These are phyloP conservation scores for Microbotryomycetes sp. DNA, from an alignment of 1,284 basidiomycete genomes.

Conservation along the genomic window DNA sequence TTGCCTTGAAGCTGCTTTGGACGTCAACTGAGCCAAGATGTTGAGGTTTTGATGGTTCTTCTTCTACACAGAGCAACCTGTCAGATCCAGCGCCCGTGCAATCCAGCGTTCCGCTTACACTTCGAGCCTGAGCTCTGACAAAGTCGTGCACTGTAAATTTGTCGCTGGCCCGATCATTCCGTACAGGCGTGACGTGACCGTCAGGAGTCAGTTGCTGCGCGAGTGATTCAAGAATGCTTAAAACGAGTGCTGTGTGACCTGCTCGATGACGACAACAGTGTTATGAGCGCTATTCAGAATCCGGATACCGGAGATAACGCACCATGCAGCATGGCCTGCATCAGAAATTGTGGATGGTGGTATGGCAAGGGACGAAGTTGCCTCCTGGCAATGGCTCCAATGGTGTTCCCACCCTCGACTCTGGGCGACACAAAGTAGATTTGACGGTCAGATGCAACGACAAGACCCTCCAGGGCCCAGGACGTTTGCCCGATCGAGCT, in stretches of 20 bases:
- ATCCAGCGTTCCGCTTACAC: not conserved
- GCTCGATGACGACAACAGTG: slow-evolving; percentile 39
- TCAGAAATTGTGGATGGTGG: slow-evolving; percentile 82
- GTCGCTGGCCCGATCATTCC: not conserved
- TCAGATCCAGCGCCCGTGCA: too few relatives aligned
- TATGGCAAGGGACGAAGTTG: slow-evolving; percentile 68
- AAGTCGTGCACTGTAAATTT: slow-evolving; percentile 14
- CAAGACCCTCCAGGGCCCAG: slow-evolving; percentile 67
- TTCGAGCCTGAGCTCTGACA: not conserved
- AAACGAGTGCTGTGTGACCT: slow-evolving; percentile 70
- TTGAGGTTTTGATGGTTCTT: not conserved
- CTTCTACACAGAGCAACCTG: not conserved
- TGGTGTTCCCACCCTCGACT: slow-evolving; percentile 45
- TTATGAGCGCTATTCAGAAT: not conserved
- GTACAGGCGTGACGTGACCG: slow-evolving; percentile 11
- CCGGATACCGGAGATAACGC: slow-evolving; percentile 34
- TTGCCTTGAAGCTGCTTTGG: not conserved
- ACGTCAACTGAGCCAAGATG: not conserved
- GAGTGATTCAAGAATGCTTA: slow-evolving; percentile 53
- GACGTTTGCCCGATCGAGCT: slow-evolving; percentile 75
- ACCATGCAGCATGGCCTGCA: slow-evolving; percentile 91
- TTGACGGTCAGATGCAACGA: slow-evolving; percentile 64
- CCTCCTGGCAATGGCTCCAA: slow-evolving; percentile 41
- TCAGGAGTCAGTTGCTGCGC: slow-evolving; percentile 23
- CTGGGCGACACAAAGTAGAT: slow-evolving; percentile 57